phyloP scores from a whole-genome alignment of 441 rosid species.

The Arabidopsis hybrid region DNA sequence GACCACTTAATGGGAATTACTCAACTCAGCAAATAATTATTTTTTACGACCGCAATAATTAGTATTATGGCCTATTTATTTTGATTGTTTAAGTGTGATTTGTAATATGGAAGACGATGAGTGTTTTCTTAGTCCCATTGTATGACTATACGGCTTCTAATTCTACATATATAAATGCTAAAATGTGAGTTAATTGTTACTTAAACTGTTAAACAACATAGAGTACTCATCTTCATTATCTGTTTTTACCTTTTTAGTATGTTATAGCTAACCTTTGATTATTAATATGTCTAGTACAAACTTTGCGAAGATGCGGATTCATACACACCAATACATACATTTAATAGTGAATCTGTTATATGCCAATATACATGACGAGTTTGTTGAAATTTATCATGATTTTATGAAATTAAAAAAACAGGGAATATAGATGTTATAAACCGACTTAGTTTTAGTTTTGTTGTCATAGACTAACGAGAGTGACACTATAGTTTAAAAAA shows the following conservation, averaged over 20 bases:
- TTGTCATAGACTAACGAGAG: no score
- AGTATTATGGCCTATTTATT: background rate
- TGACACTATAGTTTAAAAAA: no score
- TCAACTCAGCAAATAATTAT: slow-evolving; percentile 11
- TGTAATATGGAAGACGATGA: background rate
- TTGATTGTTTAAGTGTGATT: background rate
- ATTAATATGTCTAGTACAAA: background rate
- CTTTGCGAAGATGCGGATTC: background rate
- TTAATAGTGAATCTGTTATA: background rate
- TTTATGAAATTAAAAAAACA: background rate
- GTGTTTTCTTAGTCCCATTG: background rate
- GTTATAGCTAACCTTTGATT: background rate
- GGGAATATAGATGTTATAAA: no score
- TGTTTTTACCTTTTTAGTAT: no score
- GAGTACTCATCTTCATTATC: background rate
- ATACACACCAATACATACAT: background rate
- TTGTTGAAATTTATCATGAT: background rate
- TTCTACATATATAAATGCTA: slow-evolving; percentile 1
- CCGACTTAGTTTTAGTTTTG: no score
- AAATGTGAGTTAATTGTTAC: slow-evolving; percentile 3
- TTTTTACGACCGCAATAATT: background rate
- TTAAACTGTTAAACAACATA: background rate
- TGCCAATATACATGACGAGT: background rate
- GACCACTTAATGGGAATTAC: slow-evolving; percentile 43
- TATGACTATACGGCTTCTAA: background rate